Conservation (phyloP, 345 rosid genomes). For the Camelina laxa region DNA sequence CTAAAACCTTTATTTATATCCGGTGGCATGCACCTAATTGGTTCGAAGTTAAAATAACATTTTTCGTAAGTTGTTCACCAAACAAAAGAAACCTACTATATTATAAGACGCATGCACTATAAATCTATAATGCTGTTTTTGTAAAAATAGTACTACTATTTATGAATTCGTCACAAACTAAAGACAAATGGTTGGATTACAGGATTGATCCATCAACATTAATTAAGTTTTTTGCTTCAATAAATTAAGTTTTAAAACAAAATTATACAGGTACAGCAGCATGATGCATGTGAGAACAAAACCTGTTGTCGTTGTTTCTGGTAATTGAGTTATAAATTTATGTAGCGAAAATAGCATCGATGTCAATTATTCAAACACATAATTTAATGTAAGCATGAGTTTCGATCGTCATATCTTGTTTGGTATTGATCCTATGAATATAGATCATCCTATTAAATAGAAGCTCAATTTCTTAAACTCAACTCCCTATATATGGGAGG, state of each 20-base stretch:
- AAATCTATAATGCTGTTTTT: not conserved
- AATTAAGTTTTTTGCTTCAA: not conserved
- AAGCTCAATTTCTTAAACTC: not conserved
- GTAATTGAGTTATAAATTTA: not conserved
- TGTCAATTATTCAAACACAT: not conserved
- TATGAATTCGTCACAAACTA: not conserved
- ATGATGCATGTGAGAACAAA: constrained; percentile 7
- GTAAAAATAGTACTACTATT: not conserved
- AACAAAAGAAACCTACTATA: constrained; percentile 38
- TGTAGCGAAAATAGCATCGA: not conserved
- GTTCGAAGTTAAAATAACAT: constrained; percentile 28
- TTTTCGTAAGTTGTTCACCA: constrained; percentile 43
- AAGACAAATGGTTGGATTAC: not conserved
- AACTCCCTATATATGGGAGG: not conserved
- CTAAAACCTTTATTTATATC: constrained; percentile 2
- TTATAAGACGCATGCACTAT: constrained; percentile 15
- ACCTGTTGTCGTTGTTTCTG: not conserved
- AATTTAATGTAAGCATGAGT: not conserved
- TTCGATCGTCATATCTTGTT: constrained; percentile 1
- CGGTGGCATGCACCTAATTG: constrained; percentile 9
- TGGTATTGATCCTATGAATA: not conserved
- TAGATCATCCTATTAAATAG: not conserved
- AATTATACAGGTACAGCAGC: not conserved
- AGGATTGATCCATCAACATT: not conserved
- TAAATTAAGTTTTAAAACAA: not conserved